phyloP scores from a whole-genome alignment of 176 grass and related monocot genomes.

The Aechmea fasciata region DNA sequence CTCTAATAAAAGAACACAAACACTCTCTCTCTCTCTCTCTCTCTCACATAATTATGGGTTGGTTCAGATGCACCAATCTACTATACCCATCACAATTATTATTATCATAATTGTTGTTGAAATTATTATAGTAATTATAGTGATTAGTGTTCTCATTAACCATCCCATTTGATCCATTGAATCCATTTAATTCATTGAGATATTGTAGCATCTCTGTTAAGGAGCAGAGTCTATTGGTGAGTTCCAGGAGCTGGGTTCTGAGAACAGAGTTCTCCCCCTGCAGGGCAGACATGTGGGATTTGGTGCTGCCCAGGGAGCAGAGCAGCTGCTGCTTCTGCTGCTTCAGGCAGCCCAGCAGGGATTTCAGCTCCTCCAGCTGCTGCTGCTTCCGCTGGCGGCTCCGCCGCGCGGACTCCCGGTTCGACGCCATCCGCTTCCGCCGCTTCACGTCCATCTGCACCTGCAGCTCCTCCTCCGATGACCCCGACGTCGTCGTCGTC shows the following conservation, averaged over 20 bases:
- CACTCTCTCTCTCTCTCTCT: background rate
- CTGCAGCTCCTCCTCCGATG: constrained; percentile 29
- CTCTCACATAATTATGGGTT: background rate
- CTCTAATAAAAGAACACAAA: background rate
- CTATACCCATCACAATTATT: background rate
- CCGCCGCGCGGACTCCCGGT: constrained; percentile 71
- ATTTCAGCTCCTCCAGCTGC: constrained; percentile 55
- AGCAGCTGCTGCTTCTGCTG: constrained; percentile 26
- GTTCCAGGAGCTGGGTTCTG: constrained; percentile 56
- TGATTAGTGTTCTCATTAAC: background rate
- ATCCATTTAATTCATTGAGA: constrained; percentile 18
- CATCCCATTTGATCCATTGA: background rate
- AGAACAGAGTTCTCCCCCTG: constrained; percentile 63
- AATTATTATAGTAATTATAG: background rate
- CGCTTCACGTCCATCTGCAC: constrained; percentile 40
- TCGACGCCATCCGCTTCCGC: constrained; percentile 67
- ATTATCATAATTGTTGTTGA: no score
- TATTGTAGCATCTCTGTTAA: constrained; percentile 43
- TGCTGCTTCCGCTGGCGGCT: constrained; percentile 67
- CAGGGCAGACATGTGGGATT: constrained; percentile 30
- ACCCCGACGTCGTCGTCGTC: constrained; percentile 7
- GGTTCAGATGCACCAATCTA: background rate
- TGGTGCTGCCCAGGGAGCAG: constrained; percentile 21
- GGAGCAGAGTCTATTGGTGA: constrained; percentile 40
- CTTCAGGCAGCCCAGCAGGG: constrained; percentile 44